Evolutionary conservation across 2,329 filamentous ascomycete genomes (phyloP).

Genomic region (Simplicillium aogashimaense): DNA sequence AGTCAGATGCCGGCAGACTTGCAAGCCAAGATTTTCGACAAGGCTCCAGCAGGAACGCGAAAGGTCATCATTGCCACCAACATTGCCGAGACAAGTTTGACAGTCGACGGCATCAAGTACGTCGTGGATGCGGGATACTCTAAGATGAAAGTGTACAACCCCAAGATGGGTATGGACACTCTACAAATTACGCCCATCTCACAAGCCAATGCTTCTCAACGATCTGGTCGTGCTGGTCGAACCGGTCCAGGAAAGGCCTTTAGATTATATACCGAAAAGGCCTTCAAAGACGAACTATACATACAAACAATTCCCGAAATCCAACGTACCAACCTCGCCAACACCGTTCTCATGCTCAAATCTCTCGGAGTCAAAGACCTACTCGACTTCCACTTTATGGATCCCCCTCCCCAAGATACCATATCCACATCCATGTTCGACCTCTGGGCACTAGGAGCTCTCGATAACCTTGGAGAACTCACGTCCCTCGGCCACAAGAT

Average conservation of each 20-base stretch:
- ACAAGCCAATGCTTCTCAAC: slow-evolving; percentile 89
- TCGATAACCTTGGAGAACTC: slow-evolving; percentile 89
- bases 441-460: slow-evolving; percentile 86
- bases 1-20: slow-evolving; percentile 98
- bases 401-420: slow-evolving; percentile 93
- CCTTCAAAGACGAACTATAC: slow-evolving; percentile 93
- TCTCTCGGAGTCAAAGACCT: slow-evolving; percentile 90
- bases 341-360: slow-evolving; percentile 89
- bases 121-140: slow-evolving; percentile 95
- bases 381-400: slow-evolving; percentile 98
- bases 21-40: slow-evolving; percentile 95
- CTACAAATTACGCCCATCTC: slow-evolving; percentile 96
- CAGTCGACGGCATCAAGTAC: slow-evolving; percentile 98
- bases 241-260: slow-evolving; percentile 95
- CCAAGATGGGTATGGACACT: slow-evolving; percentile 98
- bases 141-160: slow-evolving; percentile 97
- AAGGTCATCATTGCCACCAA: slow-evolving; percentile 99
- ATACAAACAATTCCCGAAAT: slow-evolving; percentile 97
- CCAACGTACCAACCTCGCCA: slow-evolving; percentile 89
- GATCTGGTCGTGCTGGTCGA: slow-evolving; percentile 84
- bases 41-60: slow-evolving; percentile 77
- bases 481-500: slow-evolving; percentile 82
- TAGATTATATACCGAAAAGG: slow-evolving; percentile 86
- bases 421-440: slow-evolving; percentile 97
- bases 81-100: slow-evolving; percentile 95